These are phyloP conservation scores for Barnettozyma californica DNA, from an alignment of 805 yeast genomes.

Conservation along the genomic window DNA sequence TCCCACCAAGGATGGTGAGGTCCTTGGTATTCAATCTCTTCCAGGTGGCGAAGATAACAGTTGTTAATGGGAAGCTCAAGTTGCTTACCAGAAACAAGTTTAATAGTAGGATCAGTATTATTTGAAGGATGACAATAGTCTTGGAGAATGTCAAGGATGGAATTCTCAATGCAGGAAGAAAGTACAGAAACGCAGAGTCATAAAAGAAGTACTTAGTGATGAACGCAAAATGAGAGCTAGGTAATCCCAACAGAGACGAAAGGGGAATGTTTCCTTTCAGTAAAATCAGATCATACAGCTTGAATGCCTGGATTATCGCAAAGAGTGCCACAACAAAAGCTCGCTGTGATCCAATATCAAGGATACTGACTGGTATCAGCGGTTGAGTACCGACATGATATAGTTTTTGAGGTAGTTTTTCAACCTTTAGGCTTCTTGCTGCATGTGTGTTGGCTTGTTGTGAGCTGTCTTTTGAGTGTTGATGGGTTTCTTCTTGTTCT, in stretches of 20 bases:
- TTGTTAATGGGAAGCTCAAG: slow-evolving; percentile 41
- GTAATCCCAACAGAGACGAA: slow-evolving; percentile 30
- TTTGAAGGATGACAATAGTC: slow-evolving; percentile 45
- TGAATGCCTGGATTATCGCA: slow-evolving; percentile 77
- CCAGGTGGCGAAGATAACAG: slow-evolving; percentile 38
- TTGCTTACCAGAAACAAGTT: slow-evolving; percentile 54
- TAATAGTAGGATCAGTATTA: slow-evolving; percentile 38
- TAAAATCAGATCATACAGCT: slow-evolving; percentile 63
- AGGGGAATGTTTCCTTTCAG: slow-evolving; percentile 42
- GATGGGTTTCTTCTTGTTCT: neutral
- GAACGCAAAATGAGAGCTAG: slow-evolving; percentile 50
- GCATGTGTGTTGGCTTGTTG: neutral
- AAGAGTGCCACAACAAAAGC: slow-evolving; percentile 61
- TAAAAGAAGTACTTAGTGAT: slow-evolving; percentile 64
- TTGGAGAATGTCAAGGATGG: slow-evolving; percentile 68
- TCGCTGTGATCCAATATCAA: slow-evolving; percentile 78
- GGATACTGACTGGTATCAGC: slow-evolving; percentile 56
- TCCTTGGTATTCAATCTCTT: slow-evolving; percentile 39
- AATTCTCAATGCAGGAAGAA: slow-evolving; percentile 68
- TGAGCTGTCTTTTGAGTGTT: slow-evolving; percentile 3
- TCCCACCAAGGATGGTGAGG: slow-evolving; percentile 47
- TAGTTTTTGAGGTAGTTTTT: slow-evolving; percentile 7
- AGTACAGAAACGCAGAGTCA: slow-evolving; percentile 67
- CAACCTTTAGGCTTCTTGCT: neutral
- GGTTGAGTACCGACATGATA: slow-evolving; percentile 21